phyloP scores from a whole-genome alignment of 768 basidiomycete genomes.

The Goffeauzyma gilvescens region DNA sequence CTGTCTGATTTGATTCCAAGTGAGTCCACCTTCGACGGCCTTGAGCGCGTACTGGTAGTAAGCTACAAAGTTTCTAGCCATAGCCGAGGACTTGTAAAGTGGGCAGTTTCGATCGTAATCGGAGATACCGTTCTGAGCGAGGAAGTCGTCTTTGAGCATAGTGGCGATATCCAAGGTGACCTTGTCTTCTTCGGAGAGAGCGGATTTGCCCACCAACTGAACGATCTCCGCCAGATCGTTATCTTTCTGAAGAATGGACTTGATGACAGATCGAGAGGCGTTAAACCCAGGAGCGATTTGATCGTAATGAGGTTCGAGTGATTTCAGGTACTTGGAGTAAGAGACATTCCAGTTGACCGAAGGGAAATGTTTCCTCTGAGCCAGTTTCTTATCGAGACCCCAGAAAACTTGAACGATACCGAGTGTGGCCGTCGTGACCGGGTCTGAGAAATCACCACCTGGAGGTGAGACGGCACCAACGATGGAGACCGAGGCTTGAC shows the following conservation, averaged over 20 bases:
- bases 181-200: conserved; percentile 91
- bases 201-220: conserved; percentile 96
- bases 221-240: conserved; percentile 97
- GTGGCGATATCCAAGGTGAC: conserved; percentile 92
- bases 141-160: conserved; percentile 89
- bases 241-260: conserved; percentile 96
- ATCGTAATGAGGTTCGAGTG: conserved; percentile 84
- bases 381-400: conserved; percentile 98
- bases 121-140: conserved; percentile 71
- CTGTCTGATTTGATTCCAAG: conserved; percentile 63
- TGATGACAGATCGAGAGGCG: conserved; percentile 72
- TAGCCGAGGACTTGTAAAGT: conserved; percentile 94
- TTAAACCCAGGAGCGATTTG: conserved; percentile 71
- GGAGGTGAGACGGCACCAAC: conserved; percentile 98
- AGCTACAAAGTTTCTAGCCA: conserved; percentile 40
- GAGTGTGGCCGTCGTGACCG: conserved; percentile 90
- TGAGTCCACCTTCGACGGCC: conserved; percentile 55
- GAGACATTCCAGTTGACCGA: conserved; percentile 99
- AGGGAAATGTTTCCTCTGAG: conserved; percentile 97
- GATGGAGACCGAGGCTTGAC: conserved; percentile 88
- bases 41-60: conserved; percentile 64
- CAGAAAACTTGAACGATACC: conserved; percentile 99
- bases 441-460: conserved; percentile 97
- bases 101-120: conserved; percentile 89
- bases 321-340: conserved; percentile 93